Evolutionary conservation across 2,329 filamentous ascomycete genomes (phyloP).

Genomic region (Colletotrichum tabaci): DNA sequence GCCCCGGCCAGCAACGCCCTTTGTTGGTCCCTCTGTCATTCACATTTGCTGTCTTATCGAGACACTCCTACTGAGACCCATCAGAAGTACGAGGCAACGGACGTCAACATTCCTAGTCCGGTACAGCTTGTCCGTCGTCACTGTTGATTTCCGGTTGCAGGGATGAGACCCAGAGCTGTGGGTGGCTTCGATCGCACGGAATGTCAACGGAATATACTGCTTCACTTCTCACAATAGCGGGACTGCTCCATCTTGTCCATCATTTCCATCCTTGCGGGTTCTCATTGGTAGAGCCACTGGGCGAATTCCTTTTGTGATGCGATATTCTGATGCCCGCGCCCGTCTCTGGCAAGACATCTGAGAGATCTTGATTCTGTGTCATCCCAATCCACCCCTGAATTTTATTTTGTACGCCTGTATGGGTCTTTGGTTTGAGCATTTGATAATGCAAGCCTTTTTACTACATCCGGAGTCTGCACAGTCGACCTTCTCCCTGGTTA

Average conservation of each 20-base stretch:
- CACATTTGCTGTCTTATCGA: no score
- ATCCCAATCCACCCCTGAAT: no score
- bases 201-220: background rate
- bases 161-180: background rate
- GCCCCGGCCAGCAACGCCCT: no score
- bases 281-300: background rate
- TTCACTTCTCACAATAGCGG: background rate
- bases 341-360: constrained; percentile 22
- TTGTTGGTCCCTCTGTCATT: no score
- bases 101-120: background rate
- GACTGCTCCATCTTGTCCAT: background rate
- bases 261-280: background rate
- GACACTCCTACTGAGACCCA: background rate
- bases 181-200: background rate
- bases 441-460: constrained; percentile 10
- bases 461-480: background rate
- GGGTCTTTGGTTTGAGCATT: background rate
- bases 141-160: background rate
- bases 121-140: background rate
- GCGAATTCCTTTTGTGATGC: constrained; percentile 3
- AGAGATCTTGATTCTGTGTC: background rate
- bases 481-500: constrained; percentile 36
- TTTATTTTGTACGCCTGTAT: constrained; percentile 13
- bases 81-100: background rate
- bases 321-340: constrained; percentile 7